Evolutionary conservation across 2,329 filamentous ascomycete genomes (phyloP).

Genomic region (Dichotomopilus funicola): DNA sequence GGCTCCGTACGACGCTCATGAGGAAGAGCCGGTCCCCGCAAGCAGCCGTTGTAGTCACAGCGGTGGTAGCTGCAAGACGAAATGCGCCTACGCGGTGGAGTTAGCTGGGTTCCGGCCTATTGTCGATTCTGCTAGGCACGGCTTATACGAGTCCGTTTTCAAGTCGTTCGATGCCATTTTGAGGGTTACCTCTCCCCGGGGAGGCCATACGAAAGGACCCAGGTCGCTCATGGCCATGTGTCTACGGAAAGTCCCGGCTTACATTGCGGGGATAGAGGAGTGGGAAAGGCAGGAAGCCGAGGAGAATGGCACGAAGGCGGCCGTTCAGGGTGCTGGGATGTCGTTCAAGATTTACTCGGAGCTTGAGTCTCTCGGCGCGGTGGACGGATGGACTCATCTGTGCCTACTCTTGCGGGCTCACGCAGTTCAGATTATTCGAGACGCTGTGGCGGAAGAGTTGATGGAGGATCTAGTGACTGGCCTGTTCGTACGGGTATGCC

Average conservation of each 20-base stretch:
- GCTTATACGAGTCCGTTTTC: conserved; percentile 40
- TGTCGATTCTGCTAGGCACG: conserved; percentile 27
- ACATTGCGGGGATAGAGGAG: conserved; percentile 40
- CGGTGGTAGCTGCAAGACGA: conserved; percentile 9
- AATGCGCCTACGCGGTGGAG: conserved; percentile 29
- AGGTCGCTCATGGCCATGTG: conserved; percentile 39
- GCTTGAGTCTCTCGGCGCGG: conserved; percentile 38
- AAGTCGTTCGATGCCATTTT: conserved; percentile 40
- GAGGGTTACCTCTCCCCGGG: conserved; percentile 31
- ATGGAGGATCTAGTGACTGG: conserved; percentile 36
- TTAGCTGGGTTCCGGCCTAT: conserved; percentile 31
- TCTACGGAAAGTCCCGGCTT: conserved; percentile 42
- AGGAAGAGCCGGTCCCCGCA: neutral
- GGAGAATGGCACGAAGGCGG: conserved; percentile 31
- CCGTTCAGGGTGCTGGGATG: conserved; percentile 32
- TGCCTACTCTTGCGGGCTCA: conserved; percentile 41
- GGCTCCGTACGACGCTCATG: neutral
- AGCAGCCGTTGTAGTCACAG: conserved; percentile 13
- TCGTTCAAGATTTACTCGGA: conserved; percentile 43
- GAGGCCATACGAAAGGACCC: neutral
- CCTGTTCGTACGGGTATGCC: conserved; percentile 38
- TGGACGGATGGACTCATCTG: conserved; percentile 41
- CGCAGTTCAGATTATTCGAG: conserved; percentile 36
- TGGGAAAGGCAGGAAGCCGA: conserved; percentile 35
- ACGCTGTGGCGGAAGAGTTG: conserved; percentile 37